Evolutionary conservation across 2,329 filamentous ascomycete genomes (phyloP).

Genomic region (Pyrenophora tritici-repentis): DNA sequence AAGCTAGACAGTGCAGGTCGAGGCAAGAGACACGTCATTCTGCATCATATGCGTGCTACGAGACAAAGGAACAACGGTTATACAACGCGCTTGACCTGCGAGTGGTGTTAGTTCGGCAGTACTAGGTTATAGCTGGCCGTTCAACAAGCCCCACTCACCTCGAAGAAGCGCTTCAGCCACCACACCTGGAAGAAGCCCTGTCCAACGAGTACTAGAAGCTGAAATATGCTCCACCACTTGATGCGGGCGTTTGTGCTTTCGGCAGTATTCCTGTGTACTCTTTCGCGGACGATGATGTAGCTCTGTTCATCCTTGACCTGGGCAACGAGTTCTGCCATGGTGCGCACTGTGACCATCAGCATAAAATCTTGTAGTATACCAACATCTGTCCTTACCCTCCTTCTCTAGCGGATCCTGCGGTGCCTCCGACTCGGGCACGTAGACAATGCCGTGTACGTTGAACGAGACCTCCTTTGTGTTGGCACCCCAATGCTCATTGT

Average conservation of each 20-base stretch:
- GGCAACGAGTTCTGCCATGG: conserved; percentile 80
- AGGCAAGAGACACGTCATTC: not conserved
- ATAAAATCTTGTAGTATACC: not conserved
- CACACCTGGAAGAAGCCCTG: conserved; percentile 98
- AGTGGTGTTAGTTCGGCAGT: conserved; percentile 9
- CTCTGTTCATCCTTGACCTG: conserved; percentile 98
- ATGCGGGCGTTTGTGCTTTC: conserved; percentile 97
- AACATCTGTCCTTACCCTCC: conserved; percentile 68
- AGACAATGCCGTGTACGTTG: conserved; percentile 98
- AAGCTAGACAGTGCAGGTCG: not conserved
- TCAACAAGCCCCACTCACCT: conserved; percentile 57
- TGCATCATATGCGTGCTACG: not conserved
- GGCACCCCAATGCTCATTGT: conserved; percentile 96
- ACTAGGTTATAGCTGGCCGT: not conserved
- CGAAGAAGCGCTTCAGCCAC: conserved; percentile 99
- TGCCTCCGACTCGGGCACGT: conserved; percentile 86
- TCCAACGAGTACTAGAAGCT: conserved; percentile 83
- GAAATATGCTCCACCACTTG: conserved; percentile 99
- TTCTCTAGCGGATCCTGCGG: conserved; percentile 85
- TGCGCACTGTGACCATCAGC: conserved; percentile 65
- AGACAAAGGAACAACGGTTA: conserved; percentile 11
- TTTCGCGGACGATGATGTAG: conserved; percentile 93
- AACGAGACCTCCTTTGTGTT: conserved; percentile 98
- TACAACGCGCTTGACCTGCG: conserved; percentile 43
- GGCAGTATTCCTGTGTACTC: conserved; percentile 96